Conservation (phyloP, 2,329 filamentous ascomycete genomes). For the Alternaria panax region DNA sequence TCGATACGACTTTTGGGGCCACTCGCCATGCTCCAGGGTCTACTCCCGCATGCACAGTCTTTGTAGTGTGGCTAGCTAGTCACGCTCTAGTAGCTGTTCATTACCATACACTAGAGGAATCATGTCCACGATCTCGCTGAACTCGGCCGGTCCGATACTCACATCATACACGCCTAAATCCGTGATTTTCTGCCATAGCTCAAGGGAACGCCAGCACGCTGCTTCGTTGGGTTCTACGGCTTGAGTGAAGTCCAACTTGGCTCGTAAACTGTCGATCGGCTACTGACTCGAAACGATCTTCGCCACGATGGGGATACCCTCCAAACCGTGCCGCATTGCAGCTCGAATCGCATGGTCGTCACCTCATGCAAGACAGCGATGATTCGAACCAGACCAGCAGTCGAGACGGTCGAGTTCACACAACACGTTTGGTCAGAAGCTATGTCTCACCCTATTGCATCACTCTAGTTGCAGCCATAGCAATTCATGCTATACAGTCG, state of each 20-base stretch:
- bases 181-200: background rate
- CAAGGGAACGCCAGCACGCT: background rate
- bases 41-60: background rate
- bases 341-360: background rate
- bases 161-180: background rate
- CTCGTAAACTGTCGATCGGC: background rate
- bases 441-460: background rate
- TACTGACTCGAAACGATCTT: background rate
- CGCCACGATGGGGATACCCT: constrained; percentile 1
- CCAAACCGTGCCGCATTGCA: constrained; percentile 8
- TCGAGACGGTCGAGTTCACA: background rate
- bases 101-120: background rate
- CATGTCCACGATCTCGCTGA: background rate
- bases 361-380: constrained; percentile 1
- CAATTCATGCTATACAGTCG: background rate
- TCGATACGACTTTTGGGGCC: background rate
- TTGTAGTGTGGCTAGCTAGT: background rate
- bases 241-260: background rate
- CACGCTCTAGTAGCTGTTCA: background rate
- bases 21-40: background rate
- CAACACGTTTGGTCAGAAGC: background rate
- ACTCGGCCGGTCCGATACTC: background rate
- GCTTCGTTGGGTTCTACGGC: background rate
- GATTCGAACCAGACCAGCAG: background rate
- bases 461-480: background rate